These are phyloP conservation scores for Apiotrichum porosum DNA, from an alignment of 1,284 basidiomycete genomes.

Conservation along the genomic window DNA sequence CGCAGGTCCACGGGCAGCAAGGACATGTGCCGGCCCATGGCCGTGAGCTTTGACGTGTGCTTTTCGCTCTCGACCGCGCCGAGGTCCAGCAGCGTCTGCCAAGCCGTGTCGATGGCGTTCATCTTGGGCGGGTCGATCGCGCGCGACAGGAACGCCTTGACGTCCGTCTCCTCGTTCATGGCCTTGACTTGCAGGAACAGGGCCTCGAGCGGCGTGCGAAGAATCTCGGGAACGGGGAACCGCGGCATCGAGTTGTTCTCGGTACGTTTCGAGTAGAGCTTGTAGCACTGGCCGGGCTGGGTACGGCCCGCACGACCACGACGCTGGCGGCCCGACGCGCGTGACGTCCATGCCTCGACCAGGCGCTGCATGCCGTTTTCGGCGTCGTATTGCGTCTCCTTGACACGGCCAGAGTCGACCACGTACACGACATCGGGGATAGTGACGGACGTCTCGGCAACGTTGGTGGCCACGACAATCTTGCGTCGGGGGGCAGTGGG, in stretches of 20 bases:
- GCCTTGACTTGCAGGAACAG: conserved; percentile 79
- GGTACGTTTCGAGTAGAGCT: conserved; percentile 68
- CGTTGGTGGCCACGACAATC: conserved; percentile 83
- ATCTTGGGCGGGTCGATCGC: conserved; percentile 81
- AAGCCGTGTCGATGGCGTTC: conserved; percentile 71
- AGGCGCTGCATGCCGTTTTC: conserved; percentile 70
- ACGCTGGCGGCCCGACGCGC: conserved; percentile 76
- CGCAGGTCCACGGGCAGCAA: conserved; percentile 84
- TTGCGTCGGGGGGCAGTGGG: conserved; percentile 65
- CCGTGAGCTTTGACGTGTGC: conserved; percentile 59
- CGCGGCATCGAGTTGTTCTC: conserved; percentile 66
- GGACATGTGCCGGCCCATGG: conserved; percentile 70
- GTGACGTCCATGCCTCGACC: conserved; percentile 63
- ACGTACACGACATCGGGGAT: conserved; percentile 87
- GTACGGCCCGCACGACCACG: conserved; percentile 87
- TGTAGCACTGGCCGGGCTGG: conserved; percentile 71
- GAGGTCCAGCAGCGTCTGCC: conserved; percentile 67
- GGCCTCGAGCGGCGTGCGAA: conserved; percentile 80
- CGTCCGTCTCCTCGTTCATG: conserved; percentile 71
- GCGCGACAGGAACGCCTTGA: conserved; percentile 60
- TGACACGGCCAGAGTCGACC: conserved; percentile 80
- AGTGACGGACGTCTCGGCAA: conserved; percentile 83
- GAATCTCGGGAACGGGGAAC: conserved; percentile 81
- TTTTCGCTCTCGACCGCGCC: conserved; percentile 69
- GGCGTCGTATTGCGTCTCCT: conserved; percentile 79